Evolutionary conservation across 2,329 filamentous ascomycete genomes (phyloP).

Genomic region (Sarocladiaceae sp.): DNA sequence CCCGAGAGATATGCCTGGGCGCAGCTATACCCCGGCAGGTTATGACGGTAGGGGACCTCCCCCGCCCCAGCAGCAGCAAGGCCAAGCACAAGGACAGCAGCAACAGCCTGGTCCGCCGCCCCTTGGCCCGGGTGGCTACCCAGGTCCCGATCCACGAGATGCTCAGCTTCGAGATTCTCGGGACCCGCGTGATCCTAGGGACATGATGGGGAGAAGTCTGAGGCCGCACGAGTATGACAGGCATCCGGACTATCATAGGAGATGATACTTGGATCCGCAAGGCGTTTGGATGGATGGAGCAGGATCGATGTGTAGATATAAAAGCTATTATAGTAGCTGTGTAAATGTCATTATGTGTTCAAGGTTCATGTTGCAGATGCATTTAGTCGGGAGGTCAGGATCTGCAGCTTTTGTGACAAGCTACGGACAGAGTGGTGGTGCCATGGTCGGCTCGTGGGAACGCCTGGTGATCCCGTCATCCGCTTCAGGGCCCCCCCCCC

Average conservation of each 20-base stretch:
- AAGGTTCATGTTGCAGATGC: too few species aligned
- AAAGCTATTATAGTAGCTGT: too few species aligned
- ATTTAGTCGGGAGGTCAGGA: too few species aligned
- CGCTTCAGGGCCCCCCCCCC: too few species aligned
- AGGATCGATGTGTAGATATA: not conserved
- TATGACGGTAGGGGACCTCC: conserved; percentile 37
- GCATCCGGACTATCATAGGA: conserved; percentile 33
- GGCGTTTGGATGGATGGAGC: too few species aligned
- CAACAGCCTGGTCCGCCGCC: not conserved
- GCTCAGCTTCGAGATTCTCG: conserved; percentile 17
- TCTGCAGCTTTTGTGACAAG: too few species aligned
- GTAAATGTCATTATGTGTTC: too few species aligned
- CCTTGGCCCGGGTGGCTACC: conserved; percentile 12
- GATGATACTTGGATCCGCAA: too few species aligned
- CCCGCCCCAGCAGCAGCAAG: conserved; percentile 20
- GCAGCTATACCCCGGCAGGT: conserved; percentile 39
- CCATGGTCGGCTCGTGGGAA: too few species aligned
- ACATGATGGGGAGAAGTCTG: conserved; percentile 22
- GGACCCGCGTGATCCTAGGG: conserved; percentile 23
- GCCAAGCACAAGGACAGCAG: not conserved
- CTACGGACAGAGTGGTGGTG: too few species aligned
- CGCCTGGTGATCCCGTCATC: too few species aligned
- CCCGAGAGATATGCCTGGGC: conserved; percentile 31
- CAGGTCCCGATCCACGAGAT: conserved; percentile 17
- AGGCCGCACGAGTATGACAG: conserved; percentile 41